Evolutionary conservation across 208 protist genomes (phyloP), one percentile per base, ranked within the genome.

Genomic region (Wallacemonas sp.): DNA sequence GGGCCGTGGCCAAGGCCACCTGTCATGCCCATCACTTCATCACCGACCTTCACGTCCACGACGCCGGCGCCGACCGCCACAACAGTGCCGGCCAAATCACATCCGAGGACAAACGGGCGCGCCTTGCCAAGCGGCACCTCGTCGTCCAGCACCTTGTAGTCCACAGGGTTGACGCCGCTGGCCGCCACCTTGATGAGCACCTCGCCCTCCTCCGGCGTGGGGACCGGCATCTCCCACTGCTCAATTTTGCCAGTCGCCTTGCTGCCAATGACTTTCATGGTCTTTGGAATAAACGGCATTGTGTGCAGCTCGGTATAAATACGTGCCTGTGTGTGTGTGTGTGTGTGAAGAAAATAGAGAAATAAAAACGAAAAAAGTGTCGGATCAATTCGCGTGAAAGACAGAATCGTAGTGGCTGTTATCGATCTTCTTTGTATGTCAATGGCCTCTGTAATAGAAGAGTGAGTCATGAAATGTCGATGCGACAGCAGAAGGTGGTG

Each of bases 21-120:
- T 15, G 66, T 65, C 56, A 63, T 65, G 66, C 66, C 66, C 51
- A 60, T 62, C 30, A 70, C 65, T 31, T 70, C 65, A 44, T 70
- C 65, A 4, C 65, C 65, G 15, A 56, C 54, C 17, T 39, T 15
- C 8, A 70, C 38, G 31, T 2, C 39, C 5, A 15, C 49, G n/a
- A 70, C 65, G 22, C 39, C 65, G 5, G 22, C 28, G 27, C 65
- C 65, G 45, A 70, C 27, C 1, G 53, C 51, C 0, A 63, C 65
- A 26, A 70, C 33, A 22, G 45, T 63, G 65, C 65, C 65, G n/a
- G 65, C 38, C 28, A 70, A 45, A 39, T 70, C 65, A 36, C 51
- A 63, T 27, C 65, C 65, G 9, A 68, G 61, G 0, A 66, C 61
- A 36, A 54, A 56, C 12, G 61, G 61, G 2, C 42, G 42, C n/a